phyloP scores from a whole-genome alignment of 176 grass and related monocot genomes.

The Pontederia crassipes region DNA sequence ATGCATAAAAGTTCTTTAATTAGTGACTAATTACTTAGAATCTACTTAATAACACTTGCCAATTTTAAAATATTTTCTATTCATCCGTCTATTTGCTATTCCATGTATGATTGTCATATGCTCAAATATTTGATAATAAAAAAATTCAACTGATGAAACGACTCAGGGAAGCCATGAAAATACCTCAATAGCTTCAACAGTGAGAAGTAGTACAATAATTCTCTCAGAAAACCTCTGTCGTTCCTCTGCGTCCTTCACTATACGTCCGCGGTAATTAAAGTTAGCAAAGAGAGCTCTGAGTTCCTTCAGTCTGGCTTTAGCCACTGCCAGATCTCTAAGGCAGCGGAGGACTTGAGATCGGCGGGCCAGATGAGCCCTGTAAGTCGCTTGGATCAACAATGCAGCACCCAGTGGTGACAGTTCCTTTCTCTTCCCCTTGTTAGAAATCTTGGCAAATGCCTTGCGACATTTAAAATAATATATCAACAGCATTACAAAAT shows the following conservation, averaged over 20 bases:
- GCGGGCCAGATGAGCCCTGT: constrained; percentile 65
- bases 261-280: constrained; percentile 47
- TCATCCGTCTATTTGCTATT: too few species aligned
- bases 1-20: too few species aligned
- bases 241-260: constrained; percentile 39
- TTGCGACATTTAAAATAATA: constrained; percentile 12
- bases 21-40: too few species aligned
- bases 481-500: too few species aligned
- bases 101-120: too few species aligned
- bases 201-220: constrained; percentile 84
- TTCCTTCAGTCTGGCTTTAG: constrained; percentile 84
- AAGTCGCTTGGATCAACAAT: constrained; percentile 71
- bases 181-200: constrained; percentile 76
- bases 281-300: constrained; percentile 70
- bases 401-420: constrained; percentile 60
- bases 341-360: constrained; percentile 74
- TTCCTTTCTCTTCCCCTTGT: constrained; percentile 72
- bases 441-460: constrained; percentile 46
- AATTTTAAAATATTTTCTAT: too few species aligned
- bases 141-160: neutral
- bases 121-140: neutral
- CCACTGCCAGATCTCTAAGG: constrained; percentile 70
- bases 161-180: neutral
- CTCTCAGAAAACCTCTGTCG: constrained; percentile 77
- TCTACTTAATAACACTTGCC: too few species aligned